phyloP scores from a whole-genome alignment of 129 eudicot genomes.

The Saposhnikovia divaricata region DNA sequence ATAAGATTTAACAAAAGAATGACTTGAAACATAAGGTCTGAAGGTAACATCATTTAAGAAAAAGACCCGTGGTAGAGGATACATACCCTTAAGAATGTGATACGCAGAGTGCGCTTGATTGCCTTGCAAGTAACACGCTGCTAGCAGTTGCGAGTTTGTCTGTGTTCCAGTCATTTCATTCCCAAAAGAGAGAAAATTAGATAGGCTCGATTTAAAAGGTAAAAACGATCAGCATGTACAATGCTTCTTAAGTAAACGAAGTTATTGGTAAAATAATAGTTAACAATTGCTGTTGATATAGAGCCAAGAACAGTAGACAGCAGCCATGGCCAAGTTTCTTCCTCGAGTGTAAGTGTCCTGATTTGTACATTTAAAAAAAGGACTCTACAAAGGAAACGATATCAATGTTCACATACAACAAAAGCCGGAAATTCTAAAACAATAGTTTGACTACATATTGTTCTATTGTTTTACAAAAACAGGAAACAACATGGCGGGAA shows the following conservation, averaged over 20 bases:
- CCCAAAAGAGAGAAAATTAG: not conserved
- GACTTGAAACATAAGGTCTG: not conserved
- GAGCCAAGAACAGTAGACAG: not conserved
- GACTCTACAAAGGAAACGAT: not conserved
- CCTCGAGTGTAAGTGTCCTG: not conserved
- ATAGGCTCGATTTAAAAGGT: not conserved
- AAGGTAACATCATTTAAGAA: not conserved
- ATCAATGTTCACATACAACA: not conserved
- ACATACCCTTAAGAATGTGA: conserved; percentile 79
- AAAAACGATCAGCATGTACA: not conserved
- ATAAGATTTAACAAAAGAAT: not conserved
- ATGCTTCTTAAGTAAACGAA: not conserved
- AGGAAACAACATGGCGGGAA: not conserved
- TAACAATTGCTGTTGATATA: not conserved
- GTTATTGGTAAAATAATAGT: not conserved
- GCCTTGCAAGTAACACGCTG: conserved; percentile 81
- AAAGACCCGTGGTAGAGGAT: not conserved
- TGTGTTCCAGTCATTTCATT: conserved; percentile 21
- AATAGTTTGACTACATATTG: not conserved
- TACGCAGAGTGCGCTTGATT: conserved; percentile 87
- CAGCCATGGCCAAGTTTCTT: not conserved
- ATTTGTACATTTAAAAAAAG: not conserved
- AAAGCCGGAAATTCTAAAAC: not conserved
- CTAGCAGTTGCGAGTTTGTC: conserved; percentile 79
- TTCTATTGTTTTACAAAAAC: not conserved